Base-by-base conservation (phyloP, 208 protist genomes). In the Leishmania aethiopica region DNA sequence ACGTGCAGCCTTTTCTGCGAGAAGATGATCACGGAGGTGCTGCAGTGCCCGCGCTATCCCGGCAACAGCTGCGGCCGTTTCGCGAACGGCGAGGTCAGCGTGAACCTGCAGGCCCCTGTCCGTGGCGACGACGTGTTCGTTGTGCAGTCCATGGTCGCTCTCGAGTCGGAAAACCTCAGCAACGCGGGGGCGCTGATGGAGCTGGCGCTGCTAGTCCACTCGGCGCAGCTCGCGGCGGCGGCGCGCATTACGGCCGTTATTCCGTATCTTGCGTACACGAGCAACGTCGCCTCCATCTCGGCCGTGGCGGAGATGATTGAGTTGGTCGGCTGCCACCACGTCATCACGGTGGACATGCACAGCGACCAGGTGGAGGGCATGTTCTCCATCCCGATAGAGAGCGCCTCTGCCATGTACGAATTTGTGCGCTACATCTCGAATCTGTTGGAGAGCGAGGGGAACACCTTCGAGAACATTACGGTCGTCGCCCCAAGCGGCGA, bases 41-140 rank as follows among this genome's bases (percentile, higher is more conserved):
- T 96, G 76, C 94, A 93, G 86, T 95, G 91, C 76, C 70, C 84
- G 0, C 85, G 89, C 28, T 87, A 81, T 70, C 87, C 85, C 32
- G 86, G 83, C 57, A 79, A 84, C 66, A 93, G 91, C 77, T 95
- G 95, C 78, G 80, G 82, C 28, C 83, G 88, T 79, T 97, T 96
- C 45, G 87, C 95, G 0, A 98, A 98, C 82, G 94, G 93, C 0
- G 96, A 99, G 77, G 86, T 98, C 40, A 86, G 79, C 42, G 90
- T 98, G n/a, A 82, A 94, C 2, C 92, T 99, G 47, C 78, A 88
- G 13, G 88, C 93, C 47, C 90, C 93, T n/a, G 93, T 99, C 37
- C 96, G 98, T 55, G 98, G 98, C 40, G 93, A 96, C 76, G 98
- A 99, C 90, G 92, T 99, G 11, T 99, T 98, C 82, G 91, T 99